Evolutionary conservation across 805 yeast species (phyloP).

Genomic region (Pichia rugopelliculosa): DNA sequence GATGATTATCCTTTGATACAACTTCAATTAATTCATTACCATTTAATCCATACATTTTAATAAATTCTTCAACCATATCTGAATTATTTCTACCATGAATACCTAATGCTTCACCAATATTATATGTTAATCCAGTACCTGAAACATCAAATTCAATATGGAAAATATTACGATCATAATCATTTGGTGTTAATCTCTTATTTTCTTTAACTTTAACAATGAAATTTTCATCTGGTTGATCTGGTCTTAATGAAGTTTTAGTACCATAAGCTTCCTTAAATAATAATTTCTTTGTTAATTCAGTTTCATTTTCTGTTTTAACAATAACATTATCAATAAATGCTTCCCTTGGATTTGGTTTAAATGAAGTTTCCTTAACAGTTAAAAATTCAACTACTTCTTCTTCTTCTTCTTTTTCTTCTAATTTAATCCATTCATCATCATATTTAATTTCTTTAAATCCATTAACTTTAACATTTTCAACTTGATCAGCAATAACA

Average conservation of each 20-base stretch:
- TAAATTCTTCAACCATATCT: constrained; percentile 58
- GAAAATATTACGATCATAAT: constrained; percentile 91
- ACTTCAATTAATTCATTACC: constrained; percentile 63
- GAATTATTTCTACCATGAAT: constrained; percentile 81
- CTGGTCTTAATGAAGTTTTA: constrained; percentile 69
- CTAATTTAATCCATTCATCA: constrained; percentile 25
- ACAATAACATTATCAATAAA: constrained; percentile 36
- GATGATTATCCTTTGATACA: constrained; percentile 57
- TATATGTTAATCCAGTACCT: constrained; percentile 86
- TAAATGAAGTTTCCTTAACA: constrained; percentile 49
- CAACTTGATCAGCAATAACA: constrained; percentile 58
- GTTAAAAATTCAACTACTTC: constrained; percentile 37
- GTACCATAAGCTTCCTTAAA: constrained; percentile 75
- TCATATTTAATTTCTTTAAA: constrained; percentile 32
- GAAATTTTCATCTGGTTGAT: constrained; percentile 75
- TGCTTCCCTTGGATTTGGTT: constrained; percentile 51
- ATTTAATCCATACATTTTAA: constrained; percentile 62
- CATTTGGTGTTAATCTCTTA: constrained; percentile 81
- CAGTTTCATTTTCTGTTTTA: constrained; percentile 31
- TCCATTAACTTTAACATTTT: constrained; percentile 43
- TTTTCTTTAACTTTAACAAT: constrained; percentile 87
- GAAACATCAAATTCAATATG: constrained; percentile 89
- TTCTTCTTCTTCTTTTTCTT: constrained; percentile 17
- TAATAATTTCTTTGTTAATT: constrained; percentile 60
- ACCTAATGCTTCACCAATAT: constrained; percentile 95